Percentiles rank a stretch among this genome's conserved stretches.
These are phyloP conservation scores for Hypoxylon cercidicola DNA, from an alignment of 495 filamentous ascomycete genomes.

Conservation along the genomic window DNA sequence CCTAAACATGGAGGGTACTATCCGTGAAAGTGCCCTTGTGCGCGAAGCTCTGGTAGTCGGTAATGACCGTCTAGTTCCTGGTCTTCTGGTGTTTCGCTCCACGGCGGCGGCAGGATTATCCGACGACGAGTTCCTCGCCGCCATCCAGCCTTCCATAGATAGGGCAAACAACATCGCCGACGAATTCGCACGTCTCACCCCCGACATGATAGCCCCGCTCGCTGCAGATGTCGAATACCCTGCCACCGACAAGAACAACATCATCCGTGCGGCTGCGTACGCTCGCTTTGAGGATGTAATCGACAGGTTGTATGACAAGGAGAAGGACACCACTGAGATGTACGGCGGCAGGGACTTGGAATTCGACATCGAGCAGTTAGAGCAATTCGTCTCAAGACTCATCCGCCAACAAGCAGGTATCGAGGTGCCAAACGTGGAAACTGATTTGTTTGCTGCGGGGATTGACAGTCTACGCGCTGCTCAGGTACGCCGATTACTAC, in stretches of 20 bases:
- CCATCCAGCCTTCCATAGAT: slow-evolving; percentile 61
- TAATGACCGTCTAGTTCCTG: slow-evolving; percentile 55
- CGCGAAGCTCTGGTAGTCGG: slow-evolving; percentile 43
- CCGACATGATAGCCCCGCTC: slow-evolving; percentile 63
- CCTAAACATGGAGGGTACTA: slow-evolving; percentile 65
- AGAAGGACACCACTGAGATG: slow-evolving; percentile 36
- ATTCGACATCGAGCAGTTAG: slow-evolving; percentile 52
- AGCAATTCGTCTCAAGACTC: slow-evolving; percentile 55
- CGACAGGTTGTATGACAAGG: slow-evolving; percentile 57
- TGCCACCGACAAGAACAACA: slow-evolving; percentile 65
- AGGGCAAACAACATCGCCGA: slow-evolving; percentile 60
- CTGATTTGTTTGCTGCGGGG: slow-evolving; percentile 66
- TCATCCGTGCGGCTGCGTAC: slow-evolving; percentile 67
- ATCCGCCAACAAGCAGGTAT: slow-evolving; percentile 55
- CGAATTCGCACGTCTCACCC: slow-evolving; percentile 64
- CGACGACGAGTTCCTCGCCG: slow-evolving; percentile 56
- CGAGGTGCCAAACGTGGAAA: slow-evolving; percentile 48
- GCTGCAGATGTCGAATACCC: slow-evolving; percentile 56
- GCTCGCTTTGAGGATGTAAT: slow-evolving; percentile 57
- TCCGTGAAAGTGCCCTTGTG: slow-evolving; percentile 54
- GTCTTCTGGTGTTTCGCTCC: slow-evolving; percentile 59
- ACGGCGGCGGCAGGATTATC: slow-evolving; percentile 45
- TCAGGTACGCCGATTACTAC: slow-evolving; percentile 62
- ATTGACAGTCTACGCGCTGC: slow-evolving; percentile 72
- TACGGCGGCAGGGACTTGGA: slow-evolving; percentile 43